These are phyloP conservation scores for Acer negundo DNA, from an alignment of 345 rosid species.

Conservation along the genomic window DNA sequence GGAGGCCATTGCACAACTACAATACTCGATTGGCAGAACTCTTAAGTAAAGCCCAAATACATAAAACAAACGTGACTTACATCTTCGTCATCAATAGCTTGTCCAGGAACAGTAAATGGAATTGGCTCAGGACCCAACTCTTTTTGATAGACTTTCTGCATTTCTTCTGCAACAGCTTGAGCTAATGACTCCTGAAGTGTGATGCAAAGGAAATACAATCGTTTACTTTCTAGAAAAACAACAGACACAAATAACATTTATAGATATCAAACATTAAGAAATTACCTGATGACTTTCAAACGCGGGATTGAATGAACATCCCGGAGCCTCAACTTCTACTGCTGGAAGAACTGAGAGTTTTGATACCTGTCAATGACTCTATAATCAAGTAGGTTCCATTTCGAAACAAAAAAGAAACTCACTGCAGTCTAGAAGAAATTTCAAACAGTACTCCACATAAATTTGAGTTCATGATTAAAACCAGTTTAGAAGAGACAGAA, in stretches of 20 bases:
- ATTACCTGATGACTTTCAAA: slow-evolving; percentile 79
- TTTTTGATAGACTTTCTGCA: slow-evolving; percentile 74
- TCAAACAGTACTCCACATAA: background rate
- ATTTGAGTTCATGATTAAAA: background rate
- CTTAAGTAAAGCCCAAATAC: background rate
- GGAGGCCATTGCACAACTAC: no score
- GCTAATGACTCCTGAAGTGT: slow-evolving; percentile 77
- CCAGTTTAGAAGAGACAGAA: background rate
- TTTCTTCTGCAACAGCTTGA: slow-evolving; percentile 91
- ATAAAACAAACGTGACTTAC: slow-evolving; percentile 37
- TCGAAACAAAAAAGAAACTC: background rate
- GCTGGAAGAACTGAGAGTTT: slow-evolving; percentile 75
- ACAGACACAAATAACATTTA: background rate
- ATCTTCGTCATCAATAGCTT: slow-evolving; percentile 65
- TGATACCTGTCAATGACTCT: slow-evolving; percentile 33
- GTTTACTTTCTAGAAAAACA: background rate
- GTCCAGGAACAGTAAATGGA: slow-evolving; percentile 72
- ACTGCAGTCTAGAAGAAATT: background rate
- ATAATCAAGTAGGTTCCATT: background rate
- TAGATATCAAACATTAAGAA: background rate
- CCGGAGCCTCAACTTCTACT: slow-evolving; percentile 91
- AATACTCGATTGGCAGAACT: background rate
- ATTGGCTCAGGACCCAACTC: slow-evolving; percentile 94
- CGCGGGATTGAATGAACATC: slow-evolving; percentile 91
- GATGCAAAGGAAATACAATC: slow-evolving; percentile 5